phyloP scores from a whole-genome alignment of 2,329 filamentous ascomycete species.

The Sclerotinia borealis region DNA sequence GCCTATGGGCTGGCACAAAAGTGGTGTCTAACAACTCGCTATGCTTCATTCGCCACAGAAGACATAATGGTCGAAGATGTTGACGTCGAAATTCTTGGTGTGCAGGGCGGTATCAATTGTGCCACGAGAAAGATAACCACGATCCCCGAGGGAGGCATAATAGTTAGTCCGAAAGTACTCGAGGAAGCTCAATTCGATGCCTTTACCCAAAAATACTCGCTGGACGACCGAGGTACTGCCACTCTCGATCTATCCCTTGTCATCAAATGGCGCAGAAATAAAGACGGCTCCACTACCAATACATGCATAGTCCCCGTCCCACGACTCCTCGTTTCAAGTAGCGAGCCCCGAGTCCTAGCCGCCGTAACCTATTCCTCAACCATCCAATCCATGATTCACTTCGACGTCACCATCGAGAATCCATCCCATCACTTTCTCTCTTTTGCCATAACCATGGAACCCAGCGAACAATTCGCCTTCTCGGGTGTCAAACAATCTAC shows the following conservation, averaged over 20 bases:
- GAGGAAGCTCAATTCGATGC: constrained; percentile 68
- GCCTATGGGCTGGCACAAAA: constrained; percentile 66
- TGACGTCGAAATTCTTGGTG: constrained; percentile 53
- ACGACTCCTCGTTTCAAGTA: constrained; percentile 71
- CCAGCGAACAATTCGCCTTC: constrained; percentile 87
- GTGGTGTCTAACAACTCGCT: constrained; percentile 71
- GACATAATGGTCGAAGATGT: constrained; percentile 57
- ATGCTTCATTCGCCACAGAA: constrained; percentile 70
- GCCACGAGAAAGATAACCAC: constrained; percentile 37
- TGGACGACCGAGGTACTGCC: constrained; percentile 76
- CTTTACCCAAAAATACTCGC: constrained; percentile 64
- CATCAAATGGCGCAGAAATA: constrained; percentile 67
- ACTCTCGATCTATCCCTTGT: constrained; percentile 68
- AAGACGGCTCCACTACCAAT: constrained; percentile 38
- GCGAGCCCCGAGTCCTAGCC: constrained; percentile 74
- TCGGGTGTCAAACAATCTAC: constrained; percentile 78
- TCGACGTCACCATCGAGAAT: constrained; percentile 78
- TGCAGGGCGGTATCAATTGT: constrained; percentile 58
- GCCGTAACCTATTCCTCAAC: constrained; percentile 42
- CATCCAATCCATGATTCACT: constrained; percentile 34
- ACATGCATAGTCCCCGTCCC: constrained; percentile 70
- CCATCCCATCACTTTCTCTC: constrained; percentile 91
- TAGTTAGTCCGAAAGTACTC: constrained; percentile 60
- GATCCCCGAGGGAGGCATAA: constrained; percentile 36
- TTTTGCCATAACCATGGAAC: constrained; percentile 88